A percentile compares a stretch with the other conserved stretches of the same genome.
Conservation (phyloP, 1,284 basidiomycete species). For the Moesziomyces globuligerus region DNA sequence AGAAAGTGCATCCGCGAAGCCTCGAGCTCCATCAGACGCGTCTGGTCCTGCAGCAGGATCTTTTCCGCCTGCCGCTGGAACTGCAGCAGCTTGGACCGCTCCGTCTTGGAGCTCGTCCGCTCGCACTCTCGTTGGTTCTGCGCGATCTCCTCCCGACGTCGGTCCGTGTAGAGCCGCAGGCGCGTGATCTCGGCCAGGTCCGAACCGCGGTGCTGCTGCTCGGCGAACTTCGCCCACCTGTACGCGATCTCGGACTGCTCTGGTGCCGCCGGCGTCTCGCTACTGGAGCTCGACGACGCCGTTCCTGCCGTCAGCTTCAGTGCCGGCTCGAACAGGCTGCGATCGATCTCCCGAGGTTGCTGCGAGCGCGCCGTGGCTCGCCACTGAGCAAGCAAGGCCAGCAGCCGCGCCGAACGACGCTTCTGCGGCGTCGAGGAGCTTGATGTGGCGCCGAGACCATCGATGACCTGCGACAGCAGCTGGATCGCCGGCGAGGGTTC, state of each 20-base stretch:
- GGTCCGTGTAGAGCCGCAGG: constrained; percentile 79
- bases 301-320: constrained; percentile 56
- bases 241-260: constrained; percentile 78
- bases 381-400: constrained; percentile 76
- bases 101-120: constrained; percentile 20
- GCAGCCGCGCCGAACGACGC: constrained; percentile 65
- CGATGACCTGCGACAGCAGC: constrained; percentile 72
- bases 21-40: constrained; percentile 36
- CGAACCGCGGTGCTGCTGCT: constrained; percentile 80
- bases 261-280: constrained; percentile 20
- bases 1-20: constrained; percentile 73
- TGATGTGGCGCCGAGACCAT: constrained; percentile 9
- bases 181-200: constrained; percentile 79
- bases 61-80: constrained; percentile 45
- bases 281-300: not conserved
- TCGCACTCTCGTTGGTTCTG: constrained; percentile 72
- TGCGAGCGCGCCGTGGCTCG: constrained; percentile 84
- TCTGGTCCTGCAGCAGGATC: constrained; percentile 46
- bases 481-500: constrained; percentile 86
- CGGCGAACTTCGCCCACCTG: constrained; percentile 87
- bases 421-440: constrained; percentile 13
- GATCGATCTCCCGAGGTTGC: constrained; percentile 79
- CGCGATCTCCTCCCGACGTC: constrained; percentile 74
- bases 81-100: constrained; percentile 22
- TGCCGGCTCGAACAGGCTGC: constrained; percentile 78